Evolutionary conservation across 257 asterid genomes (phyloP), one percentile per base, ranked within the genome.

Genomic region (Solanum acaule): DNA sequence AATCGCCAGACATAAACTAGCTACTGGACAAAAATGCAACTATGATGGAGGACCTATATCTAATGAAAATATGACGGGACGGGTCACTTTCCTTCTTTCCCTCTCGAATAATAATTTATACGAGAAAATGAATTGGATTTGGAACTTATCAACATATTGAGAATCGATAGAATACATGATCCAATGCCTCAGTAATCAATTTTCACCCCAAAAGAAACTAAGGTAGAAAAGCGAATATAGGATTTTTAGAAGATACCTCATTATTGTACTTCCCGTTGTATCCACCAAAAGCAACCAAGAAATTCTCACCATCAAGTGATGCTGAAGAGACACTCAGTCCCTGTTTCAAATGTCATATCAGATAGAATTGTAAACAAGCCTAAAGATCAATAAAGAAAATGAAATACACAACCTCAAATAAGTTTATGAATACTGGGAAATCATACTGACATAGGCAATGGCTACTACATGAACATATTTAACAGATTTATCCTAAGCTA

Each of bases 241-340:
- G 27, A 38, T 20, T 56, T n/a, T 56, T 11, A 49, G 87, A 89
- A 29, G 40, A 88, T 94, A 97, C 99, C 99, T 96, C 98, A 65
- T 94, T 97, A 90, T 94, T 93, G 89, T 97, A 97, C 86, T 93
- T 94, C 70, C 99, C 99, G 34, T 97, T 97, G 94, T 97, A 97
- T 90, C 99, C 99, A 88, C 99, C 99, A 85, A 96, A 97, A 40
- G 99, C 90, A 85, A 97, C 92, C 95, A 96, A 92, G 87, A 93
- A 71, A 42, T 84, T 92, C 87, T 94, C 98, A 82, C 96, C 92
- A 89, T 94, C 98, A 44, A 96, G 89, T 71, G 91, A 86, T n/a
- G 97, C 93, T 14, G 95, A 90, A 65, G 98, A 95, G 83, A 96
- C 90, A 91, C 98, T 97, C 90, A 95, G 93, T 86, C 99, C 99